Evolutionary conservation across 2,329 filamentous ascomycete genomes (phyloP), one percentile per base, ranked within the genome.

Genomic region (Sporothrix globosa): DNA sequence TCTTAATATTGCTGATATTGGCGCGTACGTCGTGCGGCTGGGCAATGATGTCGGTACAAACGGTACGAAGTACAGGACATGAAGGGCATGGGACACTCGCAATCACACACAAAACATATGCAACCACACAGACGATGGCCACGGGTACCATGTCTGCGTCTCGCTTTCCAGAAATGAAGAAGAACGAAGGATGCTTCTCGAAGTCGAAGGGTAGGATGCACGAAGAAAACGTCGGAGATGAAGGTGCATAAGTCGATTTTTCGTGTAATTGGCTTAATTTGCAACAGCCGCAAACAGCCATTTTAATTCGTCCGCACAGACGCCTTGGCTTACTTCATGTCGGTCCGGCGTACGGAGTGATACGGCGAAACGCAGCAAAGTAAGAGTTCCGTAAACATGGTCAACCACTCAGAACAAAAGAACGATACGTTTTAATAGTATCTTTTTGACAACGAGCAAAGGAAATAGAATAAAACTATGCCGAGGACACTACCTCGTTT

Each of bases 211-310:
- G 61, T 17, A 34, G 27, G n/a, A 13, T 34, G 34, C 34, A 34
- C 3, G 34, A 50, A 50, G 24, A 65, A n/a, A 61, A 44, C n/a
- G 5, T 65, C 61, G 61, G 61, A 65, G 61, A 65, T 65, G 61
- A 65, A 65, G 61, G 61, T 65, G 61, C 60, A 48, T 50, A 48
- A 30, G 21, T 48, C 13, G 21, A 30, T 30, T 9, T 10, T 65
- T 46, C 39, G 58, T 63, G 58, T 41, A 61, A 61, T 61, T 61
- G 34, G 56, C 19, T 46, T 63, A 44, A 63, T 63, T 63, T 63
- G 58, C 58, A 58, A 41, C 58, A 21, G 58, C 58, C 58, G 58
- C 39, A 63, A 63, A 10, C 58, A 30, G 39, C 58, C 58, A 27
- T 46, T 44, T 50, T 63, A 21, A 63, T 63, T 63, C 39, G 58